Evolutionary conservation across 2,329 filamentous ascomycete genomes (phyloP), one percentile per base, ranked within the genome.

Genomic region (Fusarium annulatum): DNA sequence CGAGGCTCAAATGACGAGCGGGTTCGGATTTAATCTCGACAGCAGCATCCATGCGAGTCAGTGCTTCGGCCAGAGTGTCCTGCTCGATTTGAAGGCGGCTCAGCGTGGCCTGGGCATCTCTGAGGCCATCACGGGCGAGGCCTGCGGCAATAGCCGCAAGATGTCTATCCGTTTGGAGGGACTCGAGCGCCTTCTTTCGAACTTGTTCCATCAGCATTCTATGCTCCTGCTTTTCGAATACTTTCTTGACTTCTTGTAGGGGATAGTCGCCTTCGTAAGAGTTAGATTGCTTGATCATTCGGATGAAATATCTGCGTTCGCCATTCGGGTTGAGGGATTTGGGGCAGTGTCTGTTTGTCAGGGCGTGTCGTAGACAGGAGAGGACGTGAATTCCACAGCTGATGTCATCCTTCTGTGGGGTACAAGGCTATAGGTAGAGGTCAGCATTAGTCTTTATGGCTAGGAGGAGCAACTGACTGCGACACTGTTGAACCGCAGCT

Each of bases 381-480:
- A 65, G 46, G 5, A 46, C 56, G 12, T 65, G 62, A 5, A 65
- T 38, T 12, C 62, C 62, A 10, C 62, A 65, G 46, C 45, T 65
- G 19, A 55, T 23, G 9, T 14, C 2, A 34, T 65, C 58, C 5
- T 7, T 18, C 9, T 65, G 62, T 7, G 15, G 45, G 26, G 58
- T 26, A 3, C 62, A 65, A 5, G 39, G 14, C 62, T 65, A 8
- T n/a, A 30, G 16, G 14, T 19, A 36, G 6, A 23, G 23, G 19
- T 45, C 6, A 46, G 42, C 3, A 19, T 21, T 6, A 9, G 5
- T 28, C 26, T 41, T 8, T 6, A 10, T 21, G 14, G 18, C 11
- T n/a, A 5, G 12, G 8, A 16, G 23, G 7, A 15, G 23, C 15
- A 21, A 63, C 39, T 21, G 28, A 65, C 62, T 4, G 21, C 7